These are phyloP conservation scores for Daedaleopsis nitida DNA, from an alignment of 768 basidiomycete genomes.

Conservation along the genomic window DNA sequence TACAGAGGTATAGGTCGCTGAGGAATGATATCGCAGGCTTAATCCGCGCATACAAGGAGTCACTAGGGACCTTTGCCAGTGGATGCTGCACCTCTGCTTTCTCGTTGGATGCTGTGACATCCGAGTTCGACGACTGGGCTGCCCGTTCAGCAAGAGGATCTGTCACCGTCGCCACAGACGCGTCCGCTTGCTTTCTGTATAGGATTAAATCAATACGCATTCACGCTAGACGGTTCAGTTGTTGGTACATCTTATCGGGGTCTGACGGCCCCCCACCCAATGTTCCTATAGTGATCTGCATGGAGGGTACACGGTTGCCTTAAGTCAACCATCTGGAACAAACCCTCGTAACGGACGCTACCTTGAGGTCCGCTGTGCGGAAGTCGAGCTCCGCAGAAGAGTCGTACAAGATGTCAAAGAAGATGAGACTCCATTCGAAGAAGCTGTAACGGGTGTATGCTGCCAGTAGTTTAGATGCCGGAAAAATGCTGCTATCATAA, in stretches of 20 bases:
- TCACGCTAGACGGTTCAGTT: slow-evolving; percentile 44
- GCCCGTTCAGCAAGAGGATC: neutral
- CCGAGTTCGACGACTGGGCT: neutral
- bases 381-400: slow-evolving; percentile 67
- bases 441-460: slow-evolving; percentile 87
- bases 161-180: neutral
- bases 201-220: slow-evolving; percentile 9
- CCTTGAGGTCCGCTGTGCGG: slow-evolving; percentile 53
- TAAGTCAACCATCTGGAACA: neutral
- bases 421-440: slow-evolving; percentile 85
- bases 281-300: slow-evolving; percentile 32
- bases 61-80: neutral
- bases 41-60: neutral
- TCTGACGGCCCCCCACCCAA: slow-evolving; percentile 19
- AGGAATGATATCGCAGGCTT: slow-evolving; percentile 31
- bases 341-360: slow-evolving; percentile 22
- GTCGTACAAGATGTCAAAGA: slow-evolving; percentile 74
- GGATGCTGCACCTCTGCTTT: neutral
- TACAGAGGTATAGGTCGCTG: slow-evolving; percentile 62
- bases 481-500: neutral
- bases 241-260: slow-evolving; percentile 47
- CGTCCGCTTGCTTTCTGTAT: neutral
- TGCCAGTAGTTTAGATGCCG: slow-evolving; percentile 30
- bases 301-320: slow-evolving; percentile 19
- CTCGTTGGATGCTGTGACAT: neutral